Evolutionary conservation across 495 filamentous ascomycete species (phyloP).

Genomic region (Penicillium malachiteum): DNA sequence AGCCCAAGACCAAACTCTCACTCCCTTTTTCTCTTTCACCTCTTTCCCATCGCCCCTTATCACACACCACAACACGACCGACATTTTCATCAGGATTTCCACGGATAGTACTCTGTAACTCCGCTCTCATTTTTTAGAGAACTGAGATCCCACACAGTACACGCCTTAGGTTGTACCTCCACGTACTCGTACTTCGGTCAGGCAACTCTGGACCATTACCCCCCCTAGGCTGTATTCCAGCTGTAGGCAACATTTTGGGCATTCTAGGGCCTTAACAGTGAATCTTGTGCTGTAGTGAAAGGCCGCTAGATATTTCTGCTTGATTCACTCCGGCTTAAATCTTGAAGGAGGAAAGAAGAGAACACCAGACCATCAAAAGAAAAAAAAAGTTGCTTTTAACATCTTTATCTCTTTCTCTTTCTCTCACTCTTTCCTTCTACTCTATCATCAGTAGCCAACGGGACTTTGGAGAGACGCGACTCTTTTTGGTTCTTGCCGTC

Average conservation of each 20-base stretch:
- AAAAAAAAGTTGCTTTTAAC: slow-evolving; percentile 1
- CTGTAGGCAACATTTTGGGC: slow-evolving; percentile 41
- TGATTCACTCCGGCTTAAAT: not conserved
- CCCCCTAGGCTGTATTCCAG: slow-evolving; percentile 47
- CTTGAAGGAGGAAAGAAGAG: not conserved
- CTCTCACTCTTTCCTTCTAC: slow-evolving; percentile 1
- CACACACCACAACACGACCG: slow-evolving; percentile 9
- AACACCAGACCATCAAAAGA: not conserved
- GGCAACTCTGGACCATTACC: slow-evolving; percentile 19
- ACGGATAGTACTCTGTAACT: slow-evolving; percentile 28
- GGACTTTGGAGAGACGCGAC: slow-evolving; percentile 1
- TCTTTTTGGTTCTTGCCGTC: not conserved
- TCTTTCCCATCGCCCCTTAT: slow-evolving; percentile 17
- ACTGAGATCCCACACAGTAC: slow-evolving; percentile 19
- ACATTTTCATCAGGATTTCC: slow-evolving; percentile 13
- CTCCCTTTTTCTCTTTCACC: slow-evolving; percentile 4
- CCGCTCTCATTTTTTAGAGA: slow-evolving; percentile 11
- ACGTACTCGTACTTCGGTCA: slow-evolving; percentile 27
- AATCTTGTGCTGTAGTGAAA: slow-evolving; percentile 46
- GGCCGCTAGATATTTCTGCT: slow-evolving; percentile 22
- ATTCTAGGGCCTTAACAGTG: slow-evolving; percentile 24
- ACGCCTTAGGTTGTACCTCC: slow-evolving; percentile 34
- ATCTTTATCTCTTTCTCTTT: not conserved
- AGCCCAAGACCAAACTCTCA: no score
- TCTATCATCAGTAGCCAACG: slow-evolving; percentile 1